Evolutionary conservation across 1,284 basidiomycete species (phyloP).

Genomic region (Cronartium ribicola): DNA sequence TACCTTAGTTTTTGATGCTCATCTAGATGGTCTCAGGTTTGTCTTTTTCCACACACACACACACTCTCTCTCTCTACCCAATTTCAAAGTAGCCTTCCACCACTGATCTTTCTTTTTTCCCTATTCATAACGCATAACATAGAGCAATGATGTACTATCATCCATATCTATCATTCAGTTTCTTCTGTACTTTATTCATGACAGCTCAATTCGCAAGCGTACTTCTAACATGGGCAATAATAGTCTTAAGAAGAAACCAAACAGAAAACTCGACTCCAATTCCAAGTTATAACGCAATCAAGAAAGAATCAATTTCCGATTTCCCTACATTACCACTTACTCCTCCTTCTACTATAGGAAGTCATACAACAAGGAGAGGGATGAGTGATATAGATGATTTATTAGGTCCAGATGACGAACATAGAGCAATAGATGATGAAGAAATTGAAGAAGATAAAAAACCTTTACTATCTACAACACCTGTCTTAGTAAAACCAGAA

Average conservation of each 20-base stretch:
- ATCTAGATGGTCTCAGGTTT: constrained; percentile 33
- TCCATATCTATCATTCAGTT: constrained; percentile 32
- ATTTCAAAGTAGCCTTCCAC: background rate
- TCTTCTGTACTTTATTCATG: constrained; percentile 37
- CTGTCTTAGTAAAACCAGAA: background rate
- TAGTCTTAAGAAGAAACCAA: background rate
- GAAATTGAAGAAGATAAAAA: background rate
- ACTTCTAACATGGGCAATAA: constrained; percentile 18
- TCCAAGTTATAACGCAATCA: background rate
- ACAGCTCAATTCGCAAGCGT: constrained; percentile 26
- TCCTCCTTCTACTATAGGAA: background rate
- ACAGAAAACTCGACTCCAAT: background rate
- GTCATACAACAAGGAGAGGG: background rate
- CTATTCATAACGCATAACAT: background rate
- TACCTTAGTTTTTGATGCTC: constrained; percentile 30
- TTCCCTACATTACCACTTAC: background rate
- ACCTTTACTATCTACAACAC: background rate
- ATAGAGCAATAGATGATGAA: background rate
- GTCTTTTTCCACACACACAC: background rate
- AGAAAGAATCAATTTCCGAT: background rate
- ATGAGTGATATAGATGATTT: constrained; percentile 7
- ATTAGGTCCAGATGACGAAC: background rate
- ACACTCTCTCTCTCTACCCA: background rate
- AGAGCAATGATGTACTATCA: constrained; percentile 37
- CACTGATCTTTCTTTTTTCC: background rate